phyloP scores from a whole-genome alignment of 352 stramenopile genomes.

The Globisporangium polare region DNA sequence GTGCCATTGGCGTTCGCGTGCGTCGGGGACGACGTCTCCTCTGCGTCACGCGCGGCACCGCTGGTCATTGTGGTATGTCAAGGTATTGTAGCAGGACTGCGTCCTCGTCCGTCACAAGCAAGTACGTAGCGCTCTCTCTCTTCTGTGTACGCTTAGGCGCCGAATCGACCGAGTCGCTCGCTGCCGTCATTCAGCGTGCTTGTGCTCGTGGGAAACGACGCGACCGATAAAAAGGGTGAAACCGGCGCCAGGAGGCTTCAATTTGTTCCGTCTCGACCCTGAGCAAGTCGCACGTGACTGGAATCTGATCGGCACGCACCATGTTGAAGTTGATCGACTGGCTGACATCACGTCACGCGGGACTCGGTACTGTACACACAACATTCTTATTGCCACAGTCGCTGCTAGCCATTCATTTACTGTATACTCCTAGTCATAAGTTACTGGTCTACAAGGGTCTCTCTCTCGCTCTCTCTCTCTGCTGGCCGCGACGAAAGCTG shows the following conservation, averaged over 20 bases:
- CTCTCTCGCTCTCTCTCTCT: background rate
- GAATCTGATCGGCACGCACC: background rate
- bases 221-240: background rate
- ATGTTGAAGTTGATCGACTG: background rate
- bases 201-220: background rate
- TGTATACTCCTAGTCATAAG: conserved; percentile 1
- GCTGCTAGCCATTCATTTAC: background rate
- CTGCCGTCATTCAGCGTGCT: background rate
- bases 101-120: background rate
- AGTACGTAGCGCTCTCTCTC: background rate
- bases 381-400: too few species aligned
- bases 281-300: background rate
- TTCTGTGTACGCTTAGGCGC: background rate
- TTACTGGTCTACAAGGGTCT: too few species aligned
- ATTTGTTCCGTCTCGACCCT: background rate
- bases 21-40: background rate
- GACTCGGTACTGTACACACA: background rate
- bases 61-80: background rate
- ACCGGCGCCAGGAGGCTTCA: background rate
- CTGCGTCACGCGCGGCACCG: too few species aligned
- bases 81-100: too few species aligned
- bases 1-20: background rate
- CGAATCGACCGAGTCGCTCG: background rate
- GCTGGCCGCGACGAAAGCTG: conserved; percentile 45
- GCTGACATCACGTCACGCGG: background rate